phyloP scores from a whole-genome alignment of 2,329 filamentous ascomycete species.

The Aspergillus pseudonomiae region DNA sequence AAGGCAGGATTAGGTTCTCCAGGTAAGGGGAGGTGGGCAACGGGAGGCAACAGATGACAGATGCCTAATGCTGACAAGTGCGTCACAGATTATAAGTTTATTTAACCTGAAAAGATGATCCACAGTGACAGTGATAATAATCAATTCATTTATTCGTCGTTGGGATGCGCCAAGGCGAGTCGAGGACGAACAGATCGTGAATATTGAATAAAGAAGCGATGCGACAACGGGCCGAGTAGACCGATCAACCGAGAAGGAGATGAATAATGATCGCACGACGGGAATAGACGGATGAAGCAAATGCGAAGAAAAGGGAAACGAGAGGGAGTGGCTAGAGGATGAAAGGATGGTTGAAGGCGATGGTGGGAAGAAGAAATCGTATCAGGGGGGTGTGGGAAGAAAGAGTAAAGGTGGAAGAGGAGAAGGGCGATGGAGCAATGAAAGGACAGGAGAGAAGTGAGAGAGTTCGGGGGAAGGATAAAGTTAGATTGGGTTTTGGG shows the following conservation, averaged over 20 bases:
- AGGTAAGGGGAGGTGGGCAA: conserved; percentile 19
- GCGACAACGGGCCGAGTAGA: conserved; percentile 26
- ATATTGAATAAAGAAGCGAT: conserved; percentile 15
- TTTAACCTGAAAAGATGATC: conserved; percentile 3
- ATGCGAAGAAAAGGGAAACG: conserved; percentile 3
- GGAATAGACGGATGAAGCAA: conserved; percentile 10
- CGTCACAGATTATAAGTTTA: conserved; percentile 2
- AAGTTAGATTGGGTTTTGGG: conserved; percentile 20
- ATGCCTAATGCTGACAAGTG: conserved; percentile 2
- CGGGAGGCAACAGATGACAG: conserved; percentile 18
- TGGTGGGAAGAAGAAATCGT: conserved; percentile 8
- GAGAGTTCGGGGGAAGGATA: conserved; percentile 20
- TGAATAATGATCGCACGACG: conserved; percentile 13
- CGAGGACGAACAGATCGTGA: conserved; percentile 12
- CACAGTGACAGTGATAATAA: conserved; percentile 12
- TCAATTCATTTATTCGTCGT: conserved; percentile 10
- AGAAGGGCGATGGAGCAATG: conserved; percentile 17
- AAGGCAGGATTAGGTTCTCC: conserved; percentile 19
- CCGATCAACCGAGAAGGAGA: conserved; percentile 16
- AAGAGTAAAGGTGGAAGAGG: conserved; percentile 11
- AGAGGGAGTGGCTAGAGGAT: conserved; percentile 9
- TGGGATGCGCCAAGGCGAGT: conserved; percentile 13
- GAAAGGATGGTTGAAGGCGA: conserved; percentile 16
- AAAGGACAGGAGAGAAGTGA: conserved; percentile 17
- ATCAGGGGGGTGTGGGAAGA: conserved; percentile 15